Base-by-base conservation (phyloP, 208 protist species). In the Wallacemonas sp. region DNA sequence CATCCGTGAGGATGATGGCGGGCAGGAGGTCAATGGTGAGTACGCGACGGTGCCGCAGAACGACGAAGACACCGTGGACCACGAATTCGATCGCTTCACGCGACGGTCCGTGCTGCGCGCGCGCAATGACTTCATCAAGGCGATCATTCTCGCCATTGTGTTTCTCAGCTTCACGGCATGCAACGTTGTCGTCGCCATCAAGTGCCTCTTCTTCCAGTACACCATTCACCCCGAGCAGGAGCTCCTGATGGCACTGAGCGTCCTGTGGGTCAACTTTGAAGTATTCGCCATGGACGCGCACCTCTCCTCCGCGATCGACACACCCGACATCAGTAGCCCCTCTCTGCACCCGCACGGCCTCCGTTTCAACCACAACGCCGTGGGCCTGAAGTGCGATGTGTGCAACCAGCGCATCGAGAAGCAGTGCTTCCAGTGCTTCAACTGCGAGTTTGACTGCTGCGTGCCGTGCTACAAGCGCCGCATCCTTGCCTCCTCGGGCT, bases 371-470 rank as follows among this genome's bases (percentile, higher is more conserved):
- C 76, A 69, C 60, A 48, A 39, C 33, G 77, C 80, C 41, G 36
- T 65, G 21, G 67, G 56, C 26, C 76, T 74, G 17, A 73, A 81
- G 63, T 83, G 76, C 43, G 74, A 87, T 43, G 61, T 77, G 61
- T 87, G 81, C 74, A 80, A 70, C 55, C 76, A 83, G 47, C 74
- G 65, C 64, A 78, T 80, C 41, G 67, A 65, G 26, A 78, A 74
- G 65, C 72, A 87, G 65, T 61, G 57, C 60, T 76, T 87, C 26
- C 49, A 73, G 52, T 83, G 76, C 67, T 19, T n/a, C 19, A 46
- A 38, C 12, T 87, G 76, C 65, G 69, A 80, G 64, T 80, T 78
- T 41, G 80, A 87, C 63, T 76, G 68, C 69, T 87, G 80, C 66
- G 48, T 80, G 17, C 33, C 47, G 41, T 85, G 80, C 70, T 81